Evolutionary conservation across 2,329 filamentous ascomycete species (phyloP).

Genomic region (Colletotrichum tanaceti): DNA sequence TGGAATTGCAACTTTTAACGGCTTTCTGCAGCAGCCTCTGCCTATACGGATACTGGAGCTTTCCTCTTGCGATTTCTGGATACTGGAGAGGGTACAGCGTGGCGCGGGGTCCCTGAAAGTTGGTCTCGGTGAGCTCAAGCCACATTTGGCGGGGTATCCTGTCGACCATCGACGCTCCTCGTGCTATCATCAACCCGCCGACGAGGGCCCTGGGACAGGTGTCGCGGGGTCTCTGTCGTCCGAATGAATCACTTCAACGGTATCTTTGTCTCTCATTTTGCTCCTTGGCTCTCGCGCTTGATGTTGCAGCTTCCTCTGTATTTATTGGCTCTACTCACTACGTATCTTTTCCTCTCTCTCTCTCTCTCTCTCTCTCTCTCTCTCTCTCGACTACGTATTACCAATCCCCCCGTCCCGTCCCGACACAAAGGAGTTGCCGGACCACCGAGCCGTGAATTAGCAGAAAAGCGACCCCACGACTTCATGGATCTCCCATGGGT

Average conservation of each 20-base stretch:
- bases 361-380: too few relatives aligned
- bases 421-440: conserved; percentile 33
- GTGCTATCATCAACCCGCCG: conserved; percentile 3
- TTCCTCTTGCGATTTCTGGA: neutral
- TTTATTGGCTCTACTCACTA: neutral
- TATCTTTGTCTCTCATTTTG: neutral
- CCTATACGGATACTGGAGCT: neutral
- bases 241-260: neutral
- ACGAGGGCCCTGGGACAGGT: conserved; percentile 8
- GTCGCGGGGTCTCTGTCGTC: conserved; percentile 1
- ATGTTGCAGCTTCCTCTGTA: neutral
- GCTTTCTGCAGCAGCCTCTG: conserved; percentile 16
- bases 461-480: conserved; percentile 31
- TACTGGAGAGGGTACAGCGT: conserved; percentile 8
- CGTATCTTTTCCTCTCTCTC: neutral
- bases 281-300: neutral
- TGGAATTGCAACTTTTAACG: conserved; percentile 37
- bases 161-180: conserved; percentile 12
- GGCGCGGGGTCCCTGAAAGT: conserved; percentile 30
- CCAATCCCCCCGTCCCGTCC: conserved; percentile 29
- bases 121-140: conserved; percentile 26
- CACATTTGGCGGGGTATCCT: conserved; percentile 38
- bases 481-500: conserved; percentile 40
- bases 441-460: conserved; percentile 33
- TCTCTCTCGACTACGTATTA: conserved; percentile 8